These are phyloP conservation scores for Eutrema yunnanense DNA, from an alignment of 345 rosid species.

Conservation along the genomic window DNA sequence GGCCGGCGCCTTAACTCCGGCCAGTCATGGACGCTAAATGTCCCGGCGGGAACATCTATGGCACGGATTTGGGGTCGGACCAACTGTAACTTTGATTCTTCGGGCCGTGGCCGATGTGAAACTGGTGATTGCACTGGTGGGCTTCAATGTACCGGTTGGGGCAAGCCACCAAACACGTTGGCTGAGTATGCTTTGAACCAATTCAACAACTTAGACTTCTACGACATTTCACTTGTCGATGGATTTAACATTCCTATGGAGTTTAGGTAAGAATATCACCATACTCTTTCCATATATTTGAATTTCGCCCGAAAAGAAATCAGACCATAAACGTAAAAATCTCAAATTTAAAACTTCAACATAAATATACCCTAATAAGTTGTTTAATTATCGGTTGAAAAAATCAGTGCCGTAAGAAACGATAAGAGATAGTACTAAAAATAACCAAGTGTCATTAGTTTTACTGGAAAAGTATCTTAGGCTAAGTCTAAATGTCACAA, in stretches of 20 bases:
- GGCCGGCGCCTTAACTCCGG: constrained; percentile 22
- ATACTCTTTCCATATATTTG: not conserved
- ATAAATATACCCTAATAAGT: not conserved
- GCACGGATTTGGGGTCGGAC: constrained; percentile 37
- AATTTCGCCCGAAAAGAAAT: not conserved
- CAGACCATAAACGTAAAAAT: not conserved
- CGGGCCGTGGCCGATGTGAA: constrained; percentile 34
- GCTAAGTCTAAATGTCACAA: no score
- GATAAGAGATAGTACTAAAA: not conserved
- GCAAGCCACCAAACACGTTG: constrained; percentile 53
- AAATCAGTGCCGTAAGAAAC: not conserved
- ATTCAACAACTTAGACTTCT: constrained; percentile 32
- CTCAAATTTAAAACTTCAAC: not conserved
- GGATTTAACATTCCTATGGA: constrained; percentile 37
- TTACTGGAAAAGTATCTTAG: no score
- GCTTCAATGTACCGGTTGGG: constrained; percentile 41
- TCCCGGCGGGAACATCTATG: constrained; percentile 25
- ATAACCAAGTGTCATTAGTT: no score
- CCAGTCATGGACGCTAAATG: constrained; percentile 23
- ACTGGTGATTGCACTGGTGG: constrained; percentile 53
- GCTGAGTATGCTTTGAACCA: constrained; percentile 63
- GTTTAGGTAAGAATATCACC: constrained; percentile 21
- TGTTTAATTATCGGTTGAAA: not conserved
- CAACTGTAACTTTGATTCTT: constrained; percentile 31
- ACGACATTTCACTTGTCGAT: constrained; percentile 34